Evolutionary conservation across 495 filamentous ascomycete genomes (phyloP), one percentile per base, ranked within the genome.

Genomic region (Tuber umbilicatum): DNA sequence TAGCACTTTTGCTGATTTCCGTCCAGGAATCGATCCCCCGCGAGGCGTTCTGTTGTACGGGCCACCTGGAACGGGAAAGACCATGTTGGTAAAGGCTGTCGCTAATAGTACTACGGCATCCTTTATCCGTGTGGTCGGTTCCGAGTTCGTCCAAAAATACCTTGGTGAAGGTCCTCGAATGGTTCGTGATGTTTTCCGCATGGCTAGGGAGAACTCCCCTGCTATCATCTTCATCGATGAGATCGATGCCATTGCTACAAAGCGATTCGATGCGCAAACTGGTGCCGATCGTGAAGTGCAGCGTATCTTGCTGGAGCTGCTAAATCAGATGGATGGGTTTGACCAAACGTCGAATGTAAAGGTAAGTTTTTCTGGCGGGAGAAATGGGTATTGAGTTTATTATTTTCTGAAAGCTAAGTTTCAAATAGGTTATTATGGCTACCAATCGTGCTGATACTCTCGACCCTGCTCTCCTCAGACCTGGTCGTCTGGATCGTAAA

Each of bases 281-380:
- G 95, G 95, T 81, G 95, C 96, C 68, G 95, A 99, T 82, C 89
- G 95, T 83, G 95, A 99, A 85, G 95, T 99, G 38, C 95, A 99
- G 86, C 93, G 95, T 86, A 99, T 98, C 81, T 85, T 99, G 74
- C 89, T 99, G 73, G 95, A 99, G 83, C 86, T 99, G 75, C 89
- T 99, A 74, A 99, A 99, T 85, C 95, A 99, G 85, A 98, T 99
- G 95, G 95, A 99, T 84, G 95, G 95, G 76, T 99, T 99, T 85
- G 95, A 99, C 83, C 95, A 98, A 84, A 94, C 93, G 2, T 91
- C 93, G 85, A 98, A 98, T 83, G 96, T 99, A 83, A 99, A 99
- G 85, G 81, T 80, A 78, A 50, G 60, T 55, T 31, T n/a, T 31
- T 43, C 40, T 27, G 39, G 21, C 14, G 40, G 35, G 12, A 47